Percentiles rank a stretch among this genome's conserved stretches.
phyloP scores from a whole-genome alignment of 129 eudicot genomes.

The Calendula officinalis region DNA sequence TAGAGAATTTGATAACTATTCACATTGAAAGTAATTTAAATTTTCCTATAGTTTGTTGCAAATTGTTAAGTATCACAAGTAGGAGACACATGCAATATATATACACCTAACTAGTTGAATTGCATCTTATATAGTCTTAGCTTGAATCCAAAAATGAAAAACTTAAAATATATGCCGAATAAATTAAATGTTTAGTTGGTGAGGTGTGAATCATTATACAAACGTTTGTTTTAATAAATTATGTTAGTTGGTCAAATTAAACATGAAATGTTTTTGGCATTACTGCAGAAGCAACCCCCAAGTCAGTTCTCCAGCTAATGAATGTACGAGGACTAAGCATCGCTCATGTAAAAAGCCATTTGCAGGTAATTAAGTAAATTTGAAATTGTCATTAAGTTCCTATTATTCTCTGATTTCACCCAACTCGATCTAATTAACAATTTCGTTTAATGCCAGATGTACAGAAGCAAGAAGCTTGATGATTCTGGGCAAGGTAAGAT shows the following conservation, averaged over 20 bases:
- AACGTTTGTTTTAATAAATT: not conserved
- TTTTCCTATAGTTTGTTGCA: not conserved
- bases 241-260: conserved; percentile 18
- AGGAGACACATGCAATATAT: conserved; percentile 19
- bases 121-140: conserved; percentile 6
- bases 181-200: conserved; percentile 14
- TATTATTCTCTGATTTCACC: not conserved
- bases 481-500: conserved; percentile 71
- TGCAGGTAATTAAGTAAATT: conserved; percentile 51
- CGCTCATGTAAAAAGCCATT: conserved; percentile 90
- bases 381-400: not conserved
- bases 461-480: conserved; percentile 77
- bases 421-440: not conserved
- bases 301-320: conserved; percentile 79
- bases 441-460: conserved; percentile 50
- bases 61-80: not conserved
- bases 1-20: too few relatives aligned
- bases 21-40: not conserved
- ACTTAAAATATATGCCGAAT: not conserved
- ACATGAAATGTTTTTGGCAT: conserved; percentile 17
- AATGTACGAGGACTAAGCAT: conserved; percentile 88
- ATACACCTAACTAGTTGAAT: conserved; percentile 24
- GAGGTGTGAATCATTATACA: not conserved
- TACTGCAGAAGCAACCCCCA: conserved; percentile 79
- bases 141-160: conserved; percentile 11